Conservation (phyloP, 805 yeast genomes). For the Kluyveromyces starmeri region DNA sequence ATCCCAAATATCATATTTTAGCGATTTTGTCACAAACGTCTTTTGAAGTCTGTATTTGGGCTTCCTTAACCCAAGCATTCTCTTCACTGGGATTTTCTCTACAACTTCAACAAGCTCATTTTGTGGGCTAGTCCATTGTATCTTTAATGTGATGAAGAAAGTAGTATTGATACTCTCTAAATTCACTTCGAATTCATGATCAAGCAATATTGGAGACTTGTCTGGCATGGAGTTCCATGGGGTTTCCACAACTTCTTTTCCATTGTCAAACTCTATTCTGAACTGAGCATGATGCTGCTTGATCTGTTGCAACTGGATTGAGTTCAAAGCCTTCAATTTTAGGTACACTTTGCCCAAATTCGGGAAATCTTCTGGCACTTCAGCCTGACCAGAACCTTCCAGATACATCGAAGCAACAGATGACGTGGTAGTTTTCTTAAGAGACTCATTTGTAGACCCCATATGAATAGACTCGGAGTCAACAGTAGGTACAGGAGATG, state of each 20-base stretch:
- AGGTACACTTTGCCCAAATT: conserved; percentile 45
- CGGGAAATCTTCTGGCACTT: conserved; percentile 3
- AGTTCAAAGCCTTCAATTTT: conserved; percentile 38
- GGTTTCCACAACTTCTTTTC: conserved; percentile 69
- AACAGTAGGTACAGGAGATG: not conserved
- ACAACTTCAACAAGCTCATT: conserved; percentile 49
- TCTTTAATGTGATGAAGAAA: conserved; percentile 64
- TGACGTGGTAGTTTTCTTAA: not conserved
- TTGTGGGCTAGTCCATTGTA: conserved; percentile 40
- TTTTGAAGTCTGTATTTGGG: conserved; percentile 31
- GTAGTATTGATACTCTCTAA: conserved; percentile 48
- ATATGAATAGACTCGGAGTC: not conserved
- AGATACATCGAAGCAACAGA: not conserved
- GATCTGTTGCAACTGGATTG: conserved; percentile 41
- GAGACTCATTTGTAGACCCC: not conserved
- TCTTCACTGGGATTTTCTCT: conserved; percentile 44
- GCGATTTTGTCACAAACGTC: conserved; percentile 42
- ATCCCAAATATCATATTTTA: conserved; percentile 49
- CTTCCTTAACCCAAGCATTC: conserved; percentile 22
- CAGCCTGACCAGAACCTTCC: not conserved
- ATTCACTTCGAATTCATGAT: conserved; percentile 65
- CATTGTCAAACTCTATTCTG: conserved; percentile 59
- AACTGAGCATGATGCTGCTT: conserved; percentile 39
- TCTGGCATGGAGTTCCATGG: conserved; percentile 33
- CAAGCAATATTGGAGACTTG: conserved; percentile 31